Evolutionary conservation across 192 early-diverging fungal species (phyloP).

Genomic region (Coemansia sp.): DNA sequence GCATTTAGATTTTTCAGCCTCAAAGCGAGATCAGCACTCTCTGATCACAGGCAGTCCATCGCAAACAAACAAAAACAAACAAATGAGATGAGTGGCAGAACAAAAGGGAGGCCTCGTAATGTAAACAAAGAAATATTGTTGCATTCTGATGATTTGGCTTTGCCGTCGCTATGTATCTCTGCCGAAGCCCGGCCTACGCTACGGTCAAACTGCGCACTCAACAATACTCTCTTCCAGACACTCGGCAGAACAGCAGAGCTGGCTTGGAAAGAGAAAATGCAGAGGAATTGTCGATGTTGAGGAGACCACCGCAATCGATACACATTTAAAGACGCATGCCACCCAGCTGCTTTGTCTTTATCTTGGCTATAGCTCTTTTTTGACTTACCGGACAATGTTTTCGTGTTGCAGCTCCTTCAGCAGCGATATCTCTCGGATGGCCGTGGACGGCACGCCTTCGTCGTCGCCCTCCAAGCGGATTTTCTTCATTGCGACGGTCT

Average conservation of each 20-base stretch:
- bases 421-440: constrained; percentile 83
- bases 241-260: no score
- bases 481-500: constrained; percentile 73
- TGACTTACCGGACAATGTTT: constrained; percentile 76
- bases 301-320: no score
- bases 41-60: neutral
- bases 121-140: neutral
- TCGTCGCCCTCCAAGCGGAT: constrained; percentile 65
- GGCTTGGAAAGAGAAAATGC: no score
- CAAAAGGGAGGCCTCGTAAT: neutral
- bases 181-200: neutral
- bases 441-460: constrained; percentile 78
- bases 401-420: constrained; percentile 82
- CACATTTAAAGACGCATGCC: neutral
- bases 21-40: neutral
- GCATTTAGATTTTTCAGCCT: no score
- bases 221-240: no score
- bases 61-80: constrained; percentile 1
- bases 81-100: neutral
- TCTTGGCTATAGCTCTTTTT: no score
- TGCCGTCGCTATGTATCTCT: no score
- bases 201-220: neutral
- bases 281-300: no score
- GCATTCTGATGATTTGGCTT: neutral
- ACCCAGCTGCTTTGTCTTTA: neutral